phyloP scores from a whole-genome alignment of 305 asterid species.

The Rubia balearica region DNA sequence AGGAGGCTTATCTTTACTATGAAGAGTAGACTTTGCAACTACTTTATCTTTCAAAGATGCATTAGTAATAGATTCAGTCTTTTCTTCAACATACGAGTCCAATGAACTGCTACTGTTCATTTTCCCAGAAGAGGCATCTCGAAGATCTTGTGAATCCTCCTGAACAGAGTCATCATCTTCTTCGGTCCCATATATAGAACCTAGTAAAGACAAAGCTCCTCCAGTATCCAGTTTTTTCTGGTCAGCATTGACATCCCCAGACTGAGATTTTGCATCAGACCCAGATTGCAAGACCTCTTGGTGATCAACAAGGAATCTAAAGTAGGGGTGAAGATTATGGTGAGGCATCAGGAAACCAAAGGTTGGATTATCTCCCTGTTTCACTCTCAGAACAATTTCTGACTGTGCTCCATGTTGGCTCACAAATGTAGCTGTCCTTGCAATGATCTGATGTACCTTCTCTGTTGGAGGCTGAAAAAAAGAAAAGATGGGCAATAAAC shows the following conservation, averaged over 20 bases:
- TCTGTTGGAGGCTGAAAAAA: slow-evolving; percentile 77
- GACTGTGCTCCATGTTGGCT: slow-evolving; percentile 90
- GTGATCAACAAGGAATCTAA: slow-evolving; percentile 81
- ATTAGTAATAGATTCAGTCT: slow-evolving; percentile 27
- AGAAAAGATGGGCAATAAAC: slow-evolving; percentile 15
- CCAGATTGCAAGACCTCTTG: slow-evolving; percentile 53
- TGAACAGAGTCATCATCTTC: slow-evolving; percentile 52
- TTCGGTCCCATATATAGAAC: slow-evolving; percentile 82
- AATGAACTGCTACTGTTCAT: slow-evolving; percentile 16
- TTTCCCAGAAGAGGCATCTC: slow-evolving; percentile 24
- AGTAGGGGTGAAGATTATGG: slow-evolving; percentile 82
- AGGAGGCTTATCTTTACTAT: slow-evolving; percentile 38
- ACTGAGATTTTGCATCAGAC: slow-evolving; percentile 38
- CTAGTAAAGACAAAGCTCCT: slow-evolving; percentile 85
- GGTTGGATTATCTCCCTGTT: slow-evolving; percentile 87
- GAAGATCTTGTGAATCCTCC: slow-evolving; percentile 29
- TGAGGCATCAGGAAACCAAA: slow-evolving; percentile 94
- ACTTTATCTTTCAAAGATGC: slow-evolving; percentile 32
- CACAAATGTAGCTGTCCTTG: slow-evolving; percentile 86
- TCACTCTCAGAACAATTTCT: slow-evolving; percentile 86
- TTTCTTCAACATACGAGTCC: slow-evolving; percentile 29
- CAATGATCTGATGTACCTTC: slow-evolving; percentile 79
- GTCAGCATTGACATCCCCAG: slow-evolving; percentile 26
- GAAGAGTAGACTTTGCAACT: slow-evolving; percentile 27
- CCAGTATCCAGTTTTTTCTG: slow-evolving; percentile 28